Base-by-base conservation (phyloP, 352 stramenopile genomes). In the Thalassiosira delicatula region DNA sequence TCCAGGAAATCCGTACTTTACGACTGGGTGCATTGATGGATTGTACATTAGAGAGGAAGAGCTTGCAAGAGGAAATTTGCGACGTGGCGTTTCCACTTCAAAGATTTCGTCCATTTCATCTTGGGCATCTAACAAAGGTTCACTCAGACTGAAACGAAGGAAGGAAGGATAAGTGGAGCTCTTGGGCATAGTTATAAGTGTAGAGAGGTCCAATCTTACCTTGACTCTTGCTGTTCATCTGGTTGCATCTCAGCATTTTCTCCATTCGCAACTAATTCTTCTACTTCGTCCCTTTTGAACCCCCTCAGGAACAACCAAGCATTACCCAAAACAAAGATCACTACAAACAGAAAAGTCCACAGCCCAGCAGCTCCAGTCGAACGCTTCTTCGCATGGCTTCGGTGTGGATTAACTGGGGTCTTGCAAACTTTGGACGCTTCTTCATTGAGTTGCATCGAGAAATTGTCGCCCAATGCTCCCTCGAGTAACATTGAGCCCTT, bases 31-130 rank as follows among this genome's bases (percentile, higher is more conserved):
- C 65, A 85, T 84, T 23, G 82, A 86, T 68, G 30, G 67, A 69
- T 88, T 65, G 61, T 76, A 81, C 82, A 88, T 88, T n/a, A 88
- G 65, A 40, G 70, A 79, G 11, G 82, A 76, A 7, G 77, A 86
- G 53, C 77, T 85, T 17, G 82, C 71, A n/a, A 88, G 54, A 25
- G 71, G 71, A 46, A 86, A 70, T 75, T 84, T 88, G 25, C 66
- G 65, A 25, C 30, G 51, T 53, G 77, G 72, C 0, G 62, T 76
- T 46, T 85, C 82, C 19, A 87, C 74, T 60, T 87, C 82, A 40
- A 86, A 37, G n/a, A 66, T 71, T 68, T 84, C 77, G 49, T 88
- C 49, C 44, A 83, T 60, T 59, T 53, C 77, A 76, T 86, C 78
- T 44, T 76, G 40, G 44, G 72, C 29, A 23, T 83, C 44, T 19